Base-by-base conservation (phyloP, 164 flowering plant species). In the Nymphaea colorata region DNA sequence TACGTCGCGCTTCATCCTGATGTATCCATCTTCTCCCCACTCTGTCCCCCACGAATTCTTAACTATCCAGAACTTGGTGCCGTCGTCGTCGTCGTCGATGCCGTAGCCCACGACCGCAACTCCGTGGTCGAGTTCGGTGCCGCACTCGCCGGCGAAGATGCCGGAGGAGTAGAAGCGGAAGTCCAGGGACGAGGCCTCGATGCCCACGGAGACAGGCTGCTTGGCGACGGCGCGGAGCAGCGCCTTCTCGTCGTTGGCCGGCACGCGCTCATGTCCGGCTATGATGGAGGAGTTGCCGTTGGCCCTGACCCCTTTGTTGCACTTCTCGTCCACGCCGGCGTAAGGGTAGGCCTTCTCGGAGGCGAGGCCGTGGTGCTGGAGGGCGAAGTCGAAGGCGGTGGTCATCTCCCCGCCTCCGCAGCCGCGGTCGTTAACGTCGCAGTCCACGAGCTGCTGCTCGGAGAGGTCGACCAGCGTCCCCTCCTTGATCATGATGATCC, bases 71-170 rank as follows among this genome's bases (percentile, higher is more conserved):
- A 72, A 78, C 64, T 72, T 72, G 6, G 68, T 68, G 18, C 80
- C 78, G 15, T 74, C 75, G 4, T 36, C 67, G 11, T n/a, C 17
- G 4, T 4, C 64, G 41, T 17, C 25, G 2, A 62, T 65, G 3
- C 77, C 80, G 61, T 75, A 75, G 14, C 81, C 81, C 6, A 75
- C 70, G 5, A 66, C 74, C 3, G 74, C 66, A 4, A 75, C 78
- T 18, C 67, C 79, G 67, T 78, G 81, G 62, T 75, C 77, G 6
- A 75, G 42, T 0, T 63, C 43, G 0, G 78, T 76, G 7, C 79
- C 83, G 70, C 83, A 83, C 5, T 62, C 44, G 47, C 80, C 81
- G 2, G 70, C 68, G 64, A 78, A 78, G n/a, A 82, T 67, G 12
- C 83, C 79, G 25, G 69, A 53, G 4, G 66, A 57, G 57, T 77